Evolutionary conservation across 371 early-diverging fungal species (phyloP), one percentile per base, ranked within the genome.

Genomic region (Parasitella parasitica): DNA sequence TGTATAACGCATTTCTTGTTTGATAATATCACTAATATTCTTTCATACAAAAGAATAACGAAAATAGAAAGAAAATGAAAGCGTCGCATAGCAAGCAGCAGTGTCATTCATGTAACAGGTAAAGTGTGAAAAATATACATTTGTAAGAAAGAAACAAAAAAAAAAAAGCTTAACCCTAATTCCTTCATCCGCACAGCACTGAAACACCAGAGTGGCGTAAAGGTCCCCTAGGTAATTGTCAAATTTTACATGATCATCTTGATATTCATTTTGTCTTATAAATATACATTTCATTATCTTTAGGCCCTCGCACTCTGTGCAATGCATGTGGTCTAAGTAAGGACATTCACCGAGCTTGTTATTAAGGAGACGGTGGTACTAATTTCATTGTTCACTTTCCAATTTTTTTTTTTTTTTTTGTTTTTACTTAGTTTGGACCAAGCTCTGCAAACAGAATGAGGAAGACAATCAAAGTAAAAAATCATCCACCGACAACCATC

Each of bases 301-400:
- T n/a, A 72, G 72, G 72, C 11, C 74, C 74, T 38, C 58, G 71
- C 6, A 75, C 71, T 20, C 51, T 75, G 62, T 75, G 75, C 30
- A 75, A 75, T 66, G 75, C 75, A 46, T 75, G 75, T 30, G 75
- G 75, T 20, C 18, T 71, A 51, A 71, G 75, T 75, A 69, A 35
- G 64, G 24, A 32, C 24, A 30, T 13, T 37, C 9, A 35, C 22
- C 28, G 37, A 64, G 9, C 16, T 41, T 39, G n/a, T 16, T 26
- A 6, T 27, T 41, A 54, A 24, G 50, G 32, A 22, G 24, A 37
- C 1, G 27, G 30, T 35, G 26, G 9, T 6, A 54, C 51, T 61
- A 64, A 64, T 55, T 64, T 56, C 54, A 60, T 58, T 64, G 43
- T 64, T 32, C 48, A n/a, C n/a, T n/a, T n/a, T n/a, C n/a, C n/a